Evolutionary conservation across 192 early-diverging fungal species (phyloP), one percentile per base, ranked within the genome.

Genomic region (Allomyces macrogynus): DNA sequence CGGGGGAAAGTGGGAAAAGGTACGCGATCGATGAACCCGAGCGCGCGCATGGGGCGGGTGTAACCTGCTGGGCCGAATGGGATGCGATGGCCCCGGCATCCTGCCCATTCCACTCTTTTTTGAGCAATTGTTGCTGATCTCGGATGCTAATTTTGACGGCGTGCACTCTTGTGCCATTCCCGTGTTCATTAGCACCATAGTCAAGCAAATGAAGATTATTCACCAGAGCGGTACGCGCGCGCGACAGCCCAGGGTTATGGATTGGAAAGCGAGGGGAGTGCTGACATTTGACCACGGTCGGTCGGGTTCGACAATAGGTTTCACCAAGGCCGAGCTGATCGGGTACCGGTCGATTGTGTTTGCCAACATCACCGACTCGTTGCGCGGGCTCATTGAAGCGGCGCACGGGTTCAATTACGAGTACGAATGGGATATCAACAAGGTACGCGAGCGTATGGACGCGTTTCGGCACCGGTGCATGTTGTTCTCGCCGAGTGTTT

Each of bases 181-280:
- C 26, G 26, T 3, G 8, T 3, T 20, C 49, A 57, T n/a, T 57
- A 57, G 90, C 57, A 95, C 92, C 60, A 92, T 95, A 67, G 84
- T 95, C 18, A 95, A 95, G 69, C 92, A 95, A 73, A 95, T 95
- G 92, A 93, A 91, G 76, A 90, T 95, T 71, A 92, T 95, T 68
- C 89, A 93, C 75, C 88, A 91, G 73, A 86, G 89, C 65, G 92
- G 32, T 40, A 40, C 32, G 32, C 32, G 32, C 32, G 32, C 32
- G 32, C 4, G 4, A n/a, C n/a, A n/a, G n/a, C n/a, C 32, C 32
- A 40, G 32, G 32, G 32, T 40, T 40, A 40, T 40, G 3, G 3
- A 40, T 8, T 90, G 11, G 93, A 90, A 71, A 86, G n/a, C 86
- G 9, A 76, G 76, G 66, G 86, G 90, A 23, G 92, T 93, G 68